phyloP scores from a whole-genome alignment of 345 rosid species.

The Kernera saxatilis region DNA sequence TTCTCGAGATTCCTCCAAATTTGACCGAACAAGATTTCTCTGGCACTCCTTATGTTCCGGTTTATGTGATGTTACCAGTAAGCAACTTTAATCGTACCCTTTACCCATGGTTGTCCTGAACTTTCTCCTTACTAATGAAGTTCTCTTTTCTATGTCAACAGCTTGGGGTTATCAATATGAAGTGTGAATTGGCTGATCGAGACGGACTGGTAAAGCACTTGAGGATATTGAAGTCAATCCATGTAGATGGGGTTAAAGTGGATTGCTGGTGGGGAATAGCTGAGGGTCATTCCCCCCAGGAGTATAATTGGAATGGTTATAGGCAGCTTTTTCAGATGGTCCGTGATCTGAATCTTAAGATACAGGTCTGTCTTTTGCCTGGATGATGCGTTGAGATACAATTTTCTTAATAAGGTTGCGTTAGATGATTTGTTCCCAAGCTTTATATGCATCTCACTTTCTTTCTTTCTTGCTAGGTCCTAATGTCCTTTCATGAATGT shows the following conservation, averaged over 20 bases:
- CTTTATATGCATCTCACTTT: not conserved
- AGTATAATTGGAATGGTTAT: slow-evolving; percentile 95
- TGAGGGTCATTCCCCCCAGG: slow-evolving; percentile 81
- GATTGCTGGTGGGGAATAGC: slow-evolving; percentile 99
- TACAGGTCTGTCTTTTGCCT: slow-evolving; percentile 56
- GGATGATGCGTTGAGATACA: not conserved
- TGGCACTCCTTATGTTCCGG: slow-evolving; percentile 74
- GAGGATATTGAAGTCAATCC: slow-evolving; percentile 66
- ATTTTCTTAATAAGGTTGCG: not conserved
- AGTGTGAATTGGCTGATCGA: slow-evolving; percentile 85
- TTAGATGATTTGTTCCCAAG: not conserved
- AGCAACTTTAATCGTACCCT: slow-evolving; percentile 31
- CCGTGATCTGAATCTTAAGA: slow-evolving; percentile 73
- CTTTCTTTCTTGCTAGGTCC: slow-evolving; percentile 50
- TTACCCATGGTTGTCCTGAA: not conserved
- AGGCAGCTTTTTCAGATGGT: slow-evolving; percentile 73
- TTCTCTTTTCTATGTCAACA: slow-evolving; percentile 30
- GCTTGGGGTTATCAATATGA: slow-evolving; percentile 91
- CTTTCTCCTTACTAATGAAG: not conserved
- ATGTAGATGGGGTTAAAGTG: slow-evolving; percentile 79
- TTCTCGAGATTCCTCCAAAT: slow-evolving; percentile 46
- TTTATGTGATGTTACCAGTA: slow-evolving; percentile 95
- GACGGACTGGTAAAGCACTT: slow-evolving; percentile 79
- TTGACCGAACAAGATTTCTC: slow-evolving; percentile 74
- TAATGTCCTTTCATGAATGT: slow-evolving; percentile 98